phyloP scores from a whole-genome alignment of 2,329 filamentous ascomycete species.

The Domatiomyces globalis region DNA sequence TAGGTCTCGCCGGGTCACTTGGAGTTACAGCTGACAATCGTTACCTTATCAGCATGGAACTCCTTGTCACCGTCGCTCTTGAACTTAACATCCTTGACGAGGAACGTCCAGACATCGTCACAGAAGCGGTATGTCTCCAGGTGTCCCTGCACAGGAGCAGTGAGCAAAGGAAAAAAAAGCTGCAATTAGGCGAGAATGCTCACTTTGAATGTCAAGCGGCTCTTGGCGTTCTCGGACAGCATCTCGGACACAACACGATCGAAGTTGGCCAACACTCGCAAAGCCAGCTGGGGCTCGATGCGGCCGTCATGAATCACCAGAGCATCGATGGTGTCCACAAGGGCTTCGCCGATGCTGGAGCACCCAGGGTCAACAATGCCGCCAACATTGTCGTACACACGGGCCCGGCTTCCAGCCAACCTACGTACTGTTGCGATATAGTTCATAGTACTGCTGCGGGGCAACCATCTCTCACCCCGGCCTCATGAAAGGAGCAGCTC shows the following conservation, averaged over 20 bases:
- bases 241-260: constrained; percentile 87
- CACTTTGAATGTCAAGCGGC: constrained; percentile 88
- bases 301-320: constrained; percentile 89
- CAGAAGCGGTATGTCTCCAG: constrained; percentile 98
- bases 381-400: background rate
- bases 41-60: constrained; percentile 78
- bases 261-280: constrained; percentile 95
- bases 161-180: background rate
- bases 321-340: constrained; percentile 94
- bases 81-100: constrained; percentile 98
- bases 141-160: constrained; percentile 51
- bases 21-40: constrained; percentile 96
- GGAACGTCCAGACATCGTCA: constrained; percentile 98
- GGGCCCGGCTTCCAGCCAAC: background rate
- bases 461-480: constrained; percentile 20
- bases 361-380: constrained; percentile 11
- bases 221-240: constrained; percentile 81
- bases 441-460: constrained; percentile 58
- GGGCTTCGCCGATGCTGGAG: constrained; percentile 70
- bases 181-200: background rate
- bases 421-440: constrained; percentile 97
- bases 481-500: background rate
- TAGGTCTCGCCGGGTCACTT: constrained; percentile 53
- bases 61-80: constrained; percentile 76
- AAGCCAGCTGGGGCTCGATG: constrained; percentile 94